phyloP scores from a whole-genome alignment of 495 filamentous ascomycete genomes.

The Elasticomyces elasticus region DNA sequence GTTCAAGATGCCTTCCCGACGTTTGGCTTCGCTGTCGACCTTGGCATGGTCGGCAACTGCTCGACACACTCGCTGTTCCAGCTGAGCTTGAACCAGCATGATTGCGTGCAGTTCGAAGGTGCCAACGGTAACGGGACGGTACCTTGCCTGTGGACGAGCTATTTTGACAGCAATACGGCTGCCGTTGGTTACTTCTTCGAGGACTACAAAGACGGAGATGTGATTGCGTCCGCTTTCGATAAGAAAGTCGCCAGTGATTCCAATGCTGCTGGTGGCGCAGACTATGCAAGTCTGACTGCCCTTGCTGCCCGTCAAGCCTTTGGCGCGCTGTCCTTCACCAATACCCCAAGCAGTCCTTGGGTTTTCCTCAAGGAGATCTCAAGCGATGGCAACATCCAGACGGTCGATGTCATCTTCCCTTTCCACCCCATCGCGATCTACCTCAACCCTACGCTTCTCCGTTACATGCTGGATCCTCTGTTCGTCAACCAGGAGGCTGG shows the following conservation, averaged over 20 bases:
- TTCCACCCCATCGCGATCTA: slow-evolving; percentile 30
- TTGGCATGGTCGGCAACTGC: slow-evolving; percentile 37
- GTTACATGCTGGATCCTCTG: slow-evolving; percentile 20
- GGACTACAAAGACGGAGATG: slow-evolving; percentile 35
- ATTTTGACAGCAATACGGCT: slow-evolving; percentile 26
- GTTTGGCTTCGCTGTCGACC: slow-evolving; percentile 44
- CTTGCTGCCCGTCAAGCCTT: slow-evolving; percentile 32
- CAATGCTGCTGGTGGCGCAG: slow-evolving; percentile 35
- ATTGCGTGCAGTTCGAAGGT: slow-evolving; percentile 47
- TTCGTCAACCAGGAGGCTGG: slow-evolving; percentile 28
- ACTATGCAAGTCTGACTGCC: slow-evolving; percentile 28
- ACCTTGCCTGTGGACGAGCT: slow-evolving; percentile 36
- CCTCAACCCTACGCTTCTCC: slow-evolving; percentile 25
- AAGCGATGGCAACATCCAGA: slow-evolving; percentile 32
- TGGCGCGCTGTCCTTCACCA: slow-evolving; percentile 24
- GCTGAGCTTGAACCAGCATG: slow-evolving; percentile 43
- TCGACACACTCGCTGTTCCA: slow-evolving; percentile 40
- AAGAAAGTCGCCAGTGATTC: slow-evolving; percentile 41
- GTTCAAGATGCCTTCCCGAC: slow-evolving; percentile 40
- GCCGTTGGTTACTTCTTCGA: slow-evolving; percentile 46
- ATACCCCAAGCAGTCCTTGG: slow-evolving; percentile 9
- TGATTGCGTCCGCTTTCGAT: slow-evolving; percentile 38
- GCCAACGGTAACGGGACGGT: slow-evolving; percentile 30
- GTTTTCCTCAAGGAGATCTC: slow-evolving; percentile 35
- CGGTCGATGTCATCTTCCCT: slow-evolving; percentile 34